Base-by-base conservation (phyloP, 768 basidiomycete species). In the Lentinula aciculospora region DNA sequence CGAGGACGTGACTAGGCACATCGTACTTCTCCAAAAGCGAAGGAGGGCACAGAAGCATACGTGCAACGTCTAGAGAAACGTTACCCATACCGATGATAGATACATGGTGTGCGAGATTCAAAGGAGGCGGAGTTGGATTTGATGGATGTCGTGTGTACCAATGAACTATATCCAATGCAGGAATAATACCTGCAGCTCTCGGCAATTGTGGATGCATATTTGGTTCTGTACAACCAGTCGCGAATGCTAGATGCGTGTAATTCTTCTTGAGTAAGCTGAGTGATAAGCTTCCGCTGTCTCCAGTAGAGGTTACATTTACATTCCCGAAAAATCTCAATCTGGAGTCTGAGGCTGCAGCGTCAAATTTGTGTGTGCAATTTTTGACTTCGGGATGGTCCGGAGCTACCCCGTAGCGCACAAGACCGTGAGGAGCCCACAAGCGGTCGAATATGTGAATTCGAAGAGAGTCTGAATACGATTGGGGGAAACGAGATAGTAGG, bases 371-470 rank as follows among this genome's bases (percentile, higher is more conserved):
- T 23, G 89, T 93, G 72, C 94, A 97, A 71, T 98, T 98, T 95
- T 98, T 99, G 70, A 98, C 95, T 75, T 98, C 96, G 9, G 97
- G 94, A 71, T 98, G 96, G 74, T 98, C 96, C 44, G 96, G 96
- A 10, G 97, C 96, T 13, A 99, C 95, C 0, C 97, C 95, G 66
- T 95, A 99, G 45, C 97, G 78, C 3, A 97, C 94, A 1, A 98
- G 79, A 0, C 97, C 97, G 67, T 97, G 92, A 10, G 96, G 96
- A 28, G 93, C 86, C 82, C 95, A 98, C 10, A 96, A 78, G 32
- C 92, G 80, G 73, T 99, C 96, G 68, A 85, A 99, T 66, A 99
- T 72, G 68, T 98, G 93, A 13, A 98, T 81, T 3, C 75, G 66
- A n/a, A 81, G 62, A 21, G 67, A 66, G 12, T 66, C 59, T 53